Conservation (phyloP, 306 rosid genomes). For the Heteromeles arbutifolia region DNA sequence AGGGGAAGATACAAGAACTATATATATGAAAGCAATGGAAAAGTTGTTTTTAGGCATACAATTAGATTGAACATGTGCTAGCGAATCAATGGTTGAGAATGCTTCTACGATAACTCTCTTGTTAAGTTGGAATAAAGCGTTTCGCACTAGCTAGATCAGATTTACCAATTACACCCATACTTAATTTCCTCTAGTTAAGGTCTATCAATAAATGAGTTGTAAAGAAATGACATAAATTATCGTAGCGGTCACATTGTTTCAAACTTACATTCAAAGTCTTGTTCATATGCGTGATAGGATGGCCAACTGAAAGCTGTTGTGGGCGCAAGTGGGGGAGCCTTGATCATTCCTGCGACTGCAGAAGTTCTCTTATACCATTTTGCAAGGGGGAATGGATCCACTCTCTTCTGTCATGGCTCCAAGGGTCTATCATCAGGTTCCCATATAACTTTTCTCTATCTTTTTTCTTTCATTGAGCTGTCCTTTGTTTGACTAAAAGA, state of each 20-base stretch:
- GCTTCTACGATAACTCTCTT: too few species aligned
- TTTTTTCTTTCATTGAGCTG: not conserved
- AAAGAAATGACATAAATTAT: conserved; percentile 22
- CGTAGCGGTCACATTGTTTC: conserved; percentile 54
- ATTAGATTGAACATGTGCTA: too few species aligned
- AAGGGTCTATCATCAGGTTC: conserved; percentile 76
- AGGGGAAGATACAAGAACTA: not conserved
- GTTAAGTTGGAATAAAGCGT: too few species aligned
- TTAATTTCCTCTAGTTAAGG: too few species aligned
- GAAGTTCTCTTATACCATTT: conserved; percentile 79
- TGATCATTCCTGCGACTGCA: conserved; percentile 56
- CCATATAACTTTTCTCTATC: not conserved
- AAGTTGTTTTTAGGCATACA: too few species aligned
- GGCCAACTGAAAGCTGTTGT: conserved; percentile 56
- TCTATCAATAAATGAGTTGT: too few species aligned
- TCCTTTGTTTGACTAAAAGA: not conserved
- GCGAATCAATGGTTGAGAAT: too few species aligned
- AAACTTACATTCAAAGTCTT: not conserved
- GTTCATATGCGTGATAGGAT: conserved; percentile 48
- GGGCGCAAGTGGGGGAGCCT: conserved; percentile 81
- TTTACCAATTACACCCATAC: too few species aligned
- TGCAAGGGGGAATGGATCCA: conserved; percentile 64
- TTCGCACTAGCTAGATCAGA: too few species aligned
- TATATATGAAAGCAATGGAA: not conserved
- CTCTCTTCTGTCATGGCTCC: conserved; percentile 65